Conservation (phyloP, 306 rosid species). For the barrel medic (Medicago truncatula) region MtrunA17r5.0-ANR NC_053047.1:10234001-10234500, state of each 20-base stretch:
- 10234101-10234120: background rate
- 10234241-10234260: too few relatives aligned
- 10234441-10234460: slow-evolving; percentile 52
- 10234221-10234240: too few relatives aligned
- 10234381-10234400: slow-evolving; percentile 36
- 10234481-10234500: slow-evolving; percentile 6
- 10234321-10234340: too few relatives aligned
- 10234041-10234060: background rate
- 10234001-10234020: background rate
- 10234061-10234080: background rate
- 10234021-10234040: background rate
- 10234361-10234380: slow-evolving; percentile 24
- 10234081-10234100: background rate
- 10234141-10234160: background rate
- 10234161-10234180: too few relatives aligned
- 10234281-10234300: too few relatives aligned
- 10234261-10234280: too few relatives aligned
- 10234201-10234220: too few relatives aligned
- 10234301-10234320: background rate
- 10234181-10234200: background rate
- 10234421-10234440: slow-evolving; percentile 65
- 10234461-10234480: background rate
- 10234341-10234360: slow-evolving; percentile 7
- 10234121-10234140: background rate
- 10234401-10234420: slow-evolving; percentile 59